phyloP scores from a whole-genome alignment of 2,329 filamentous ascomycete species.

The Beauveria sp. region DNA sequence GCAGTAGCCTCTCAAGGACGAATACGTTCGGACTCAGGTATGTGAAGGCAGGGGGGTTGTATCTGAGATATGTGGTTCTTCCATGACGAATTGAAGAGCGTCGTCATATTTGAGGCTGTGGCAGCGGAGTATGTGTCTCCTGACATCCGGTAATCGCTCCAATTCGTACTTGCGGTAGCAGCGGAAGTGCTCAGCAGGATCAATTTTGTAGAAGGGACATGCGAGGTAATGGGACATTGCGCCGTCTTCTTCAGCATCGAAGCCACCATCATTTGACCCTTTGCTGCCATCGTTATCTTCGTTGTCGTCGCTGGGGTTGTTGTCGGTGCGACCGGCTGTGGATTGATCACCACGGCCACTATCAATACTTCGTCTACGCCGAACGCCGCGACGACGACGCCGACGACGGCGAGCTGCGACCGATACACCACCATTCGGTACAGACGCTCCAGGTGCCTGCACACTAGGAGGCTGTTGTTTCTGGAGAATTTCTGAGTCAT shows the following conservation, averaged over 20 bases:
- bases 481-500: too few relatives aligned
- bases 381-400: too few relatives aligned
- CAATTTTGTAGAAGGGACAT: conserved; percentile 2
- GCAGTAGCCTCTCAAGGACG: not conserved
- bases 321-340: not conserved
- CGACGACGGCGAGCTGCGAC: too few relatives aligned
- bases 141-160: not conserved
- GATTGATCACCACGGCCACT: too few relatives aligned
- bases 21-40: not conserved
- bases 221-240: not conserved
- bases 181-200: not conserved
- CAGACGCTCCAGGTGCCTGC: too few relatives aligned
- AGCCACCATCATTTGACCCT: not conserved
- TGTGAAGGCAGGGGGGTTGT: too few relatives aligned
- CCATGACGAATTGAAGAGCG: not conserved
- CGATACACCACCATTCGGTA: too few relatives aligned
- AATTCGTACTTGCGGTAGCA: not conserved
- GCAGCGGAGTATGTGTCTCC: not conserved
- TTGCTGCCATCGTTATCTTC: not conserved
- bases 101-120: not conserved
- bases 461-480: too few relatives aligned
- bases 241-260: not conserved
- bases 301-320: not conserved
- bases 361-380: too few relatives aligned
- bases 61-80: too few relatives aligned